Evolutionary conservation across 345 rosid genomes (phyloP).

Genomic region (Bruguiera gymnorhiza): DNA sequence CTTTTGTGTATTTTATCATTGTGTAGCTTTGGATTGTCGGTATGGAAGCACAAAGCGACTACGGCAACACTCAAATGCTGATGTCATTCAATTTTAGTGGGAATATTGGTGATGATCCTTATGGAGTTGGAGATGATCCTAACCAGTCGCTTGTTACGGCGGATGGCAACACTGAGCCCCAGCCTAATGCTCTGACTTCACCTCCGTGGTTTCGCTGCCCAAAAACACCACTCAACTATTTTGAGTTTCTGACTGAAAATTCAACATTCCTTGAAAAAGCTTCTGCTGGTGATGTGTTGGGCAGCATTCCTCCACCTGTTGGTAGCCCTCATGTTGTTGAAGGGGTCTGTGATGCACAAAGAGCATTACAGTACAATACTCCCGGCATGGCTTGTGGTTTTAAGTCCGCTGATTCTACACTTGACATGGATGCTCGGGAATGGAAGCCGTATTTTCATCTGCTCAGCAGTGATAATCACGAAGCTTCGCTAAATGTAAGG

Average conservation of each 20-base stretch:
- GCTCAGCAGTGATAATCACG: conserved; percentile 8
- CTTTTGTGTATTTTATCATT: not conserved
- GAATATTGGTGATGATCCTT: conserved; percentile 15
- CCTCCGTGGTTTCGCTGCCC: conserved; percentile 28
- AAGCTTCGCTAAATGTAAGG: conserved; percentile 21
- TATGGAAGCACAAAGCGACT: conserved; percentile 30
- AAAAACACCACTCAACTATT: conserved; percentile 25
- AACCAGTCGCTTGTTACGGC: conserved; percentile 8
- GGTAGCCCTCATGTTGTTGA: conserved; percentile 9
- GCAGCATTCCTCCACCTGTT: conserved; percentile 26
- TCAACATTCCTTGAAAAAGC: conserved; percentile 21
- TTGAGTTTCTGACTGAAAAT: conserved; percentile 34
- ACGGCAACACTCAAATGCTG: conserved; percentile 16
- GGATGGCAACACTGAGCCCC: conserved; percentile 11
- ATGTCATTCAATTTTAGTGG: conserved; percentile 20
- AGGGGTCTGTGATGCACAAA: conserved; percentile 16
- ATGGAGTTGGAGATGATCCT: conserved; percentile 20
- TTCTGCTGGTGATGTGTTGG: conserved; percentile 24
- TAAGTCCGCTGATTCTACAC: conserved; percentile 16
- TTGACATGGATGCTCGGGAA: conserved; percentile 21
- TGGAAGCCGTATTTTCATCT: conserved; percentile 17
- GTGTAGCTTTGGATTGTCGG: conserved; percentile 6
- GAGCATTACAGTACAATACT: conserved; percentile 14
- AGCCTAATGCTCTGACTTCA: conserved; percentile 17
- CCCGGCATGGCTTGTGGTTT: conserved; percentile 16